phyloP scores from a whole-genome alignment of 1,284 basidiomycete species.

The Amylostereum areolatum region DNA sequence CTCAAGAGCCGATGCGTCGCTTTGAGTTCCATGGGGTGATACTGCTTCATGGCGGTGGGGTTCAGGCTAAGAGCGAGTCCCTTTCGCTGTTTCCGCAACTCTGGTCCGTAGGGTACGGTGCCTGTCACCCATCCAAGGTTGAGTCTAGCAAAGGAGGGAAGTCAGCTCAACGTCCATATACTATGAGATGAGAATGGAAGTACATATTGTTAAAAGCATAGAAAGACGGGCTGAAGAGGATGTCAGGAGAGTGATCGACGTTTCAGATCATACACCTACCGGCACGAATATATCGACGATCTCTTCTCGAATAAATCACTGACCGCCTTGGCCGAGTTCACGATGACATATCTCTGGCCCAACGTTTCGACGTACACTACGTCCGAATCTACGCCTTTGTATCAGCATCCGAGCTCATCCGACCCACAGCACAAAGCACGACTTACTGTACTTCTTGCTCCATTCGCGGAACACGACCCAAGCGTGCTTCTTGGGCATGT shows the following conservation, averaged over 20 bases:
- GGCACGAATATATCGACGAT: slow-evolving; percentile 5
- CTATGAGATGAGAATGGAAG: background rate
- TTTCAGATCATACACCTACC: too few relatives aligned
- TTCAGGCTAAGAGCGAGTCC: slow-evolving; percentile 27
- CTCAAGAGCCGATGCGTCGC: background rate
- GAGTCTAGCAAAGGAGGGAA: slow-evolving; percentile 21
- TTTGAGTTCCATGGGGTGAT: background rate
- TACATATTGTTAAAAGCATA: background rate
- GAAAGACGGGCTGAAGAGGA: background rate
- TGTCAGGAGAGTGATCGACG: slow-evolving; percentile 1
- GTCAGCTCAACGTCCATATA: background rate
- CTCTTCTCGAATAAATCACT: slow-evolving; percentile 2
- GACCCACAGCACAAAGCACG: background rate
- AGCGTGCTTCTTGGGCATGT: slow-evolving; percentile 13
- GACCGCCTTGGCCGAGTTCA: slow-evolving; percentile 3
- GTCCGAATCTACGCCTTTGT: slow-evolving; percentile 12
- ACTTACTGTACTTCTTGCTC: slow-evolving; percentile 16
- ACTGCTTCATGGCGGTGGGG: background rate
- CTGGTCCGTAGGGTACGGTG: slow-evolving; percentile 31
- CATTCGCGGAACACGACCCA: slow-evolving; percentile 14
- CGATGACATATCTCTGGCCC: background rate
- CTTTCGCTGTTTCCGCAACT: slow-evolving; percentile 33
- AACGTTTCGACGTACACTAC: background rate
- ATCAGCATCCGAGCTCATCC: background rate
- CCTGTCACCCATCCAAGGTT: slow-evolving; percentile 30